A percentile compares a stretch with the other conserved stretches of the same genome.
Conservation (phyloP, 768 basidiomycete species). For the Mycena belliarum region DNA sequence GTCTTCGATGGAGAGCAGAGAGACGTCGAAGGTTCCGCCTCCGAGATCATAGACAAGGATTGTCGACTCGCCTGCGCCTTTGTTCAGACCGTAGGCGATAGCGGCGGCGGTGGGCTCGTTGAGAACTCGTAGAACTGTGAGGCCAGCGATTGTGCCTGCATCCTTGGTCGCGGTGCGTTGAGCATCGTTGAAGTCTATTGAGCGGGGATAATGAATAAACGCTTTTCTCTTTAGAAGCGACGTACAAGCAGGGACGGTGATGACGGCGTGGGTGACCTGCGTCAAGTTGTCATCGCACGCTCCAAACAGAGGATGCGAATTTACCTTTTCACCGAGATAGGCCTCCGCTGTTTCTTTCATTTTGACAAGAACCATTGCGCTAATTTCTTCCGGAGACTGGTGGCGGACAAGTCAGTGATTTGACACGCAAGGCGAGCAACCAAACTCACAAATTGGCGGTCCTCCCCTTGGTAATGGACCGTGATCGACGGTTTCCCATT, state of each 20-base stretch:
- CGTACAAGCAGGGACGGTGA: conserved; percentile 59
- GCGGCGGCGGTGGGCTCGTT: conserved; percentile 75
- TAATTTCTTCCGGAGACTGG: conserved; percentile 66
- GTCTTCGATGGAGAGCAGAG: conserved; percentile 66
- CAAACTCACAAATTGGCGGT: conserved; percentile 45
- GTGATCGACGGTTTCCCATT: conserved; percentile 50
- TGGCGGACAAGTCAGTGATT: neutral
- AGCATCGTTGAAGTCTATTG: conserved; percentile 62
- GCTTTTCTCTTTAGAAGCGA: conserved; percentile 2
- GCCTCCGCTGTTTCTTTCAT: conserved; percentile 76
- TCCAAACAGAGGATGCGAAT: neutral
- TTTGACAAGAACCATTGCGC: conserved; percentile 64
- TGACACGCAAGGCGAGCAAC: neutral
- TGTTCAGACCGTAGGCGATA: conserved; percentile 69
- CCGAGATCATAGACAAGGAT: conserved; percentile 74
- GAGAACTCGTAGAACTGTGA: conserved; percentile 64
- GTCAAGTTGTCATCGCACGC: neutral
- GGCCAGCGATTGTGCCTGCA: conserved; percentile 64
- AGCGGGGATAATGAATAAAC: conserved; percentile 32
- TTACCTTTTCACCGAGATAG: conserved; percentile 61
- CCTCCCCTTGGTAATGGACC: conserved; percentile 47
- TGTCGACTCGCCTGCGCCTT: conserved; percentile 56
- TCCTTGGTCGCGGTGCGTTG: conserved; percentile 72
- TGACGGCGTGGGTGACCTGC: conserved; percentile 51
- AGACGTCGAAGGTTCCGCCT: conserved; percentile 75